A percentile compares a stretch with the other conserved stretches of the same genome.
These are phyloP conservation scores for Pyrus betulifolia DNA, from an alignment of 306 rosid genomes.

Conservation along the genomic window DNA sequence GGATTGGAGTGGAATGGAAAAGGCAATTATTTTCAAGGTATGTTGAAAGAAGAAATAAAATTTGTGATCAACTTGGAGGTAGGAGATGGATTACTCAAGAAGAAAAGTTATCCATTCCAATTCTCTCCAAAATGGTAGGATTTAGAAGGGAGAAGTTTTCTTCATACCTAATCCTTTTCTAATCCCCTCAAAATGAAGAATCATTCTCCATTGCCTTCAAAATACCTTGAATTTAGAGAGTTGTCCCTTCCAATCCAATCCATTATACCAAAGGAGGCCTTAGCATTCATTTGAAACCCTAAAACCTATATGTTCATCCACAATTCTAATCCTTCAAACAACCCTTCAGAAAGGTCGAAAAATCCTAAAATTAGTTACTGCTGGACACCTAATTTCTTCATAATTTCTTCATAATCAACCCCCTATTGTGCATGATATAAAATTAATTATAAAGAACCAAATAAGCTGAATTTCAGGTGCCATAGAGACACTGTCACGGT, in stretches of 20 bases:
- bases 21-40: not conserved
- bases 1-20: not conserved
- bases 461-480: too few relatives aligned
- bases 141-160: not conserved
- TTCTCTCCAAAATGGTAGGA: not conserved
- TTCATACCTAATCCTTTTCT: not conserved
- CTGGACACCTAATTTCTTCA: not conserved
- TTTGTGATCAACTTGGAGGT: not conserved
- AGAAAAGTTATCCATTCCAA: not conserved
- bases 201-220: not conserved
- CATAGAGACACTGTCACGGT: not conserved
- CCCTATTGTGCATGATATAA: not conserved
- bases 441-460: not conserved
- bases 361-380: not conserved
- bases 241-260: not conserved
- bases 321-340: not conserved
- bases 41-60: not conserved
- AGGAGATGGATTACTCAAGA: not conserved
- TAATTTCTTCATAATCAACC: not conserved
- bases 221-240: not conserved
- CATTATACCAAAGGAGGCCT: not conserved
- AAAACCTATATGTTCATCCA: not conserved
- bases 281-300: not conserved
- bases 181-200: not conserved
- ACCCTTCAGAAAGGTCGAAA: not conserved